Conservation (phyloP, 2,329 filamentous ascomycete species). For the Hymenoscyphus scutula region DNA sequence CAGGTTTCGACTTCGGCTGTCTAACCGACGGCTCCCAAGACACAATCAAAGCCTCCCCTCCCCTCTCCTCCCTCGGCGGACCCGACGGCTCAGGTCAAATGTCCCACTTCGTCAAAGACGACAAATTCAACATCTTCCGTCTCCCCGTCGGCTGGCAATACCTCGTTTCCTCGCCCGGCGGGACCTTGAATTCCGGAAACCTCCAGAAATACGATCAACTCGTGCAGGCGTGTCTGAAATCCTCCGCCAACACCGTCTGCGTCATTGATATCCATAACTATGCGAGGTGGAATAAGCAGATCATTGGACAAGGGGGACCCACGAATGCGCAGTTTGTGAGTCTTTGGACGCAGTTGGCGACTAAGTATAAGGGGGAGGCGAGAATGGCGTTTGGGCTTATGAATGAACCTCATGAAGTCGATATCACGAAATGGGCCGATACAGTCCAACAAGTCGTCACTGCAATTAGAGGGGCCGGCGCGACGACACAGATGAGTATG, state of each 20-base stretch:
- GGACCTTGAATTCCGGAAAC: conserved; percentile 47
- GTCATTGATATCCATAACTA: conserved; percentile 60
- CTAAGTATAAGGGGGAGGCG: conserved; percentile 52
- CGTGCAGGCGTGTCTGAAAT: conserved; percentile 54
- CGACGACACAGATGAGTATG: conserved; percentile 53
- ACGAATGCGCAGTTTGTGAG: conserved; percentile 54
- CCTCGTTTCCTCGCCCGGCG: conserved; percentile 52
- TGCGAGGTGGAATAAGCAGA: conserved; percentile 58
- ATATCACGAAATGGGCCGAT: conserved; percentile 56
- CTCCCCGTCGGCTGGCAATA: conserved; percentile 60
- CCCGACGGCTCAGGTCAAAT: conserved; percentile 35
- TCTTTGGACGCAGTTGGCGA: conserved; percentile 57
- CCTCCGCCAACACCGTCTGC: conserved; percentile 50
- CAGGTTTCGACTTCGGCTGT: conserved; percentile 49
- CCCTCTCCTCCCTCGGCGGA: conserved; percentile 34
- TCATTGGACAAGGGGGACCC: conserved; percentile 65
- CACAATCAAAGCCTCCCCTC: conserved; percentile 34
- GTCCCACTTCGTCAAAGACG: conserved; percentile 41
- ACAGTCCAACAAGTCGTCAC: conserved; percentile 62
- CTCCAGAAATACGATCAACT: conserved; percentile 53
- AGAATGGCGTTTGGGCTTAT: conserved; percentile 64
- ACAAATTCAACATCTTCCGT: conserved; percentile 55
- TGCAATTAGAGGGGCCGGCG: conserved; percentile 63
- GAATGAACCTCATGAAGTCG: conserved; percentile 57
- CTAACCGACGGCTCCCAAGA: conserved; percentile 37